Percentiles rank a stretch among this genome's conserved stretches.
Evolutionary conservation across 495 filamentous ascomycete genomes (phyloP).

Genomic region (Beverwykella pulmonaria): DNA sequence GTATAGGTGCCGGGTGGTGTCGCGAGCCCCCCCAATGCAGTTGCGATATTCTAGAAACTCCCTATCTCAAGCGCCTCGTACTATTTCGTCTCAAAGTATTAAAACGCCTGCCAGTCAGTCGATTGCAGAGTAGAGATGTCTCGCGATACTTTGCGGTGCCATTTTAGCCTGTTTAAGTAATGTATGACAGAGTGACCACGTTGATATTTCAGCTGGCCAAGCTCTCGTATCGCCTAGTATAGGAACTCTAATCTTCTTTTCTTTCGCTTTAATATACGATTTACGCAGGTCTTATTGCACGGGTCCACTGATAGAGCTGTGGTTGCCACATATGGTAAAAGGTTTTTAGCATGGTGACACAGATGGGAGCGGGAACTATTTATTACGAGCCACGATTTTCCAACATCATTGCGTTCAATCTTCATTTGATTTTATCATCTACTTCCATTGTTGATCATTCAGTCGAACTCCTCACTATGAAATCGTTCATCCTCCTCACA

Average conservation of each 20-base stretch:
- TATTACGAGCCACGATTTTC: not conserved
- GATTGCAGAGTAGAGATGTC: not conserved
- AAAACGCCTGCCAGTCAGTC: too few species aligned
- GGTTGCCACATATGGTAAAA: not conserved
- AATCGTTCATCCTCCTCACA: not conserved
- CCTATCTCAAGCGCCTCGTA: too few species aligned
- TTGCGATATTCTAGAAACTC: conserved; percentile 36
- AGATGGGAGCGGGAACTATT: not conserved
- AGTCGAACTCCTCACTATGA: too few species aligned
- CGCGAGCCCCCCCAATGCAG: conserved; percentile 28
- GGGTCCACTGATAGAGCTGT: not conserved
- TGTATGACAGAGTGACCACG: not conserved
- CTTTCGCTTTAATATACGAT: not conserved
- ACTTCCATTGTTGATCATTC: too few species aligned
- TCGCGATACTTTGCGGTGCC: not conserved
- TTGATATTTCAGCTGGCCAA: not conserved
- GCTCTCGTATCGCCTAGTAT: not conserved
- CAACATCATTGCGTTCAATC: too few species aligned
- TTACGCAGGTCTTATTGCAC: not conserved
- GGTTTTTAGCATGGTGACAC: not conserved
- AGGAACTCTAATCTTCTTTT: too few species aligned
- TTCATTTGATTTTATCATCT: too few species aligned
- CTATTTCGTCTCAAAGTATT: too few species aligned
- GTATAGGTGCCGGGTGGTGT: conserved; percentile 30
- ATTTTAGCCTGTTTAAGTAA: conserved; percentile 4